A percentile compares a stretch with the other conserved stretches of the same genome.
Evolutionary conservation across 805 yeast genomes (phyloP).

Genomic region (Lipomyces yamanashiensis): DNA sequence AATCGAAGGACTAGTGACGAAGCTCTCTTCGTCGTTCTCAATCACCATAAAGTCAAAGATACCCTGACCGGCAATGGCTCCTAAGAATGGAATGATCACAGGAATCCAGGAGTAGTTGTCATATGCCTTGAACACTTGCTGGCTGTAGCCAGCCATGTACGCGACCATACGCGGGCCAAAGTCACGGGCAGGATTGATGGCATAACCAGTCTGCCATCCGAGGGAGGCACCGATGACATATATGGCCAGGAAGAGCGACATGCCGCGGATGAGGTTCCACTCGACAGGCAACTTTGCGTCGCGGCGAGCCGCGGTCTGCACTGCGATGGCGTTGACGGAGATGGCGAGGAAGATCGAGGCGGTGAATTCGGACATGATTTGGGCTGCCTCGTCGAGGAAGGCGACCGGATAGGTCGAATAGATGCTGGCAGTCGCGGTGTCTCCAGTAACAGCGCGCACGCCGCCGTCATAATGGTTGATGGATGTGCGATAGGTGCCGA

Average conservation of each 20-base stretch:
- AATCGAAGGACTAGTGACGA: conserved; percentile 28
- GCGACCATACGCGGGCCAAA: conserved; percentile 59
- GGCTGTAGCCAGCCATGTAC: conserved; percentile 54
- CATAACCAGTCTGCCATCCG: conserved; percentile 61
- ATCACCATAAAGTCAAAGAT: conserved; percentile 56
- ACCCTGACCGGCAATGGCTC: conserved; percentile 55
- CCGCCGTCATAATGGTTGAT: conserved; percentile 48
- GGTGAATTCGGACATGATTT: conserved; percentile 55
- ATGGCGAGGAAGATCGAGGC: conserved; percentile 53
- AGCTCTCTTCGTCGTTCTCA: conserved; percentile 34
- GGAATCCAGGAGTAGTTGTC: conserved; percentile 60
- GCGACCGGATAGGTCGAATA: conserved; percentile 54
- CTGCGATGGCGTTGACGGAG: conserved; percentile 52
- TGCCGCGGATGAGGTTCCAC: conserved; percentile 45
- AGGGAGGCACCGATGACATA: conserved; percentile 51
- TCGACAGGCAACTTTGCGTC: conserved; percentile 23
- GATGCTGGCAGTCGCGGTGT: conserved; percentile 49
- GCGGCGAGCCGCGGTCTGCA: conserved; percentile 21
- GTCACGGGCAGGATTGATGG: conserved; percentile 61
- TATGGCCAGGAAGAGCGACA: conserved; percentile 53
- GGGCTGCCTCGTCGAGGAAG: conserved; percentile 51
- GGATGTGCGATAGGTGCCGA: conserved; percentile 53
- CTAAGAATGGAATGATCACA: conserved; percentile 55
- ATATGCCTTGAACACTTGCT: conserved; percentile 45
- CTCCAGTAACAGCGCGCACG: conserved; percentile 43